Base-by-base conservation (phyloP, 2,329 filamentous ascomycete genomes). In the Xylariales sp. region DNA sequence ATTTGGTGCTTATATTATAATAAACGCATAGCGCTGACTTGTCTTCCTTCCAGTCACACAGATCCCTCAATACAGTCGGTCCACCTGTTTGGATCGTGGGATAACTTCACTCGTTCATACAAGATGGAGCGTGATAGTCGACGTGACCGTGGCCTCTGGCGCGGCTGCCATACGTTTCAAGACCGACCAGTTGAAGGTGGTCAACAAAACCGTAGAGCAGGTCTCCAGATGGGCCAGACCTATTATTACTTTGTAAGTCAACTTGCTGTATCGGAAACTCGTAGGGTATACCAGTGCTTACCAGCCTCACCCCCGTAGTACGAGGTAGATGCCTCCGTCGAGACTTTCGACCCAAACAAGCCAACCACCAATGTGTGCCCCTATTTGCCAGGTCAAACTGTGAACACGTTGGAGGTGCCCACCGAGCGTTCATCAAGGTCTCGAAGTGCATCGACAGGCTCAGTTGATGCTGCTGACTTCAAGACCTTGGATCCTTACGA, bases 241-340 rank as follows among this genome's bases (percentile, higher is more conserved):
- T 96, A 96, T 63, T 96, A 91, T 75, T 97, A 95, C 70, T 96
- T 93, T 65, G 88, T 94, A 69, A 65, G 85, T 73, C 15, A 25
- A 25, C 31, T 37, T 40, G 17, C 46, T 50, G 29, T 47, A 48
- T 37, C 41, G 25, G 18, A 28, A 45, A 37, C 58, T n/a, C n/a
- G n/a, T n/a, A n/a, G n/a, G n/a, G n/a, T n/a, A n/a, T n/a, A n/a
- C n/a, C n/a, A n/a, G n/a, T n/a, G n/a, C n/a, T n/a, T n/a, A n/a
- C n/a, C n/a, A n/a, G n/a, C n/a, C n/a, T n/a, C n/a, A n/a, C n/a
- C n/a, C n/a, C n/a, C n/a, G n/a, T n/a, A 94, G 86, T 96, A 95
- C 63, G 81, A 90, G 57, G 62, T 96, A 29, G 81, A 96, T 60
- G 81, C 83, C 49, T 80, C 83, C 33, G 70, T 80, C 23, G 90